Conservation (phyloP, 2,329 filamentous ascomycete genomes). For the Berkeleyomyces basicola region DNA sequence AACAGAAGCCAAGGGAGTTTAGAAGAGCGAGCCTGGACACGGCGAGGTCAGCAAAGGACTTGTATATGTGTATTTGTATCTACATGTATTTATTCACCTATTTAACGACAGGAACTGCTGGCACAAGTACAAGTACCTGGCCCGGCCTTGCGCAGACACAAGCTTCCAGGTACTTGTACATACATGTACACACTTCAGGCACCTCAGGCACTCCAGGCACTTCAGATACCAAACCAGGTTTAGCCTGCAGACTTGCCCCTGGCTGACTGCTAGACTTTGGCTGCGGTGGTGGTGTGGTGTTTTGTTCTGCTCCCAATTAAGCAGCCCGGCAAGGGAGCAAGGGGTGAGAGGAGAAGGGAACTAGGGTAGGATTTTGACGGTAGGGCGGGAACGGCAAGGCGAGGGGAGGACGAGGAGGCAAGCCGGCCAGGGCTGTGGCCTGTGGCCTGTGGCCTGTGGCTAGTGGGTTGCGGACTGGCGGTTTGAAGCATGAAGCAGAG, state of each 20-base stretch:
- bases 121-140: too few species aligned
- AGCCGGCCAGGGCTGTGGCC: too few species aligned
- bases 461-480: too few species aligned
- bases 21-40: background rate
- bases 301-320: background rate
- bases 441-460: too few species aligned
- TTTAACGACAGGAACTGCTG: too few species aligned
- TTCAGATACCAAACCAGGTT: conserved; percentile 10
- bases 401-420: too few species aligned
- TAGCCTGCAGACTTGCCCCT: conserved; percentile 7
- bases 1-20: background rate
- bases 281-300: background rate
- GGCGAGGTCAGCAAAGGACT: background rate
- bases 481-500: too few species aligned
- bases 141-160: too few species aligned
- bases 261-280: background rate
- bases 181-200: conserved; percentile 6
- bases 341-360: background rate
- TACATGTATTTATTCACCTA: too few species aligned
- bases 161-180: too few species aligned
- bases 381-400: conserved; percentile 5
- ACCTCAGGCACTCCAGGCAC: background rate
- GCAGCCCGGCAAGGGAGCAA: background rate
- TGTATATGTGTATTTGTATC: too few species aligned
- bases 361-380: conserved; percentile 4